Percentiles rank a stretch among this genome's conserved stretches.
Conservation (phyloP, 345 rosid species). For the Fremontodendron californicum region DNA sequence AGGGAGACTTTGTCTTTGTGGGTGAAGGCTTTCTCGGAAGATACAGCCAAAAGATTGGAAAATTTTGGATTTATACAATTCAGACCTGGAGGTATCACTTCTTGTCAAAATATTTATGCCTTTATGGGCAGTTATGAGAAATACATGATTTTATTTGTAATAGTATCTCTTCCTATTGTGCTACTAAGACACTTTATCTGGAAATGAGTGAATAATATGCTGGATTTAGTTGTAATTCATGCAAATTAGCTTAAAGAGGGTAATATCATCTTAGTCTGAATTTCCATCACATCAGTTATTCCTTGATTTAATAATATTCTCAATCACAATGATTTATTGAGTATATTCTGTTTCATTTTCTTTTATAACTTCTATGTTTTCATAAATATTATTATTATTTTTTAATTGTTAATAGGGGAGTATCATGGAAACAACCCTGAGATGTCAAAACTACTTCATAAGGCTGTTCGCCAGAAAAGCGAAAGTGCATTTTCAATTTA, state of each 20-base stretch:
- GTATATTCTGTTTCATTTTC: conserved; percentile 1
- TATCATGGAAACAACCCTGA: conserved; percentile 99
- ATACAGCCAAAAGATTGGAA: conserved; percentile 92
- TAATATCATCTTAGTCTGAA: not conserved
- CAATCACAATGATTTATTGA: not conserved
- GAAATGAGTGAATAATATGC: not conserved
- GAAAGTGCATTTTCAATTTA: conserved; percentile 88
- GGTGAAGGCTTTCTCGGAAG: conserved; percentile 99
- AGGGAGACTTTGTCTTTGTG: conserved; percentile 95
- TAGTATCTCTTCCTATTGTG: not conserved
- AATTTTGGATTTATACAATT: conserved; percentile 93
- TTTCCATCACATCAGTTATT: not conserved
- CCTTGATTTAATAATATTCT: not conserved
- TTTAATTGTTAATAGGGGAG: conserved; percentile 51
- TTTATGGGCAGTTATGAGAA: not conserved
- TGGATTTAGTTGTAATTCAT: conserved; percentile 6
- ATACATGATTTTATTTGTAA: not conserved
- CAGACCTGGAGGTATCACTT: conserved; percentile 82
- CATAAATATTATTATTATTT: conserved; percentile 2
- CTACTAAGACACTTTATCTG: not conserved
- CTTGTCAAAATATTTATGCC: not conserved
- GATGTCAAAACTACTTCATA: conserved; percentile 96
- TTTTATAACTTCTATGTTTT: conserved; percentile 6
- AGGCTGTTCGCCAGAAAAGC: conserved; percentile 97
- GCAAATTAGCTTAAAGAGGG: not conserved